Percentiles rank a stretch among this genome's conserved stretches.
These are phyloP conservation scores for Gastrolobium villosum DNA, from an alignment of 306 rosid genomes.

Conservation along the genomic window DNA sequence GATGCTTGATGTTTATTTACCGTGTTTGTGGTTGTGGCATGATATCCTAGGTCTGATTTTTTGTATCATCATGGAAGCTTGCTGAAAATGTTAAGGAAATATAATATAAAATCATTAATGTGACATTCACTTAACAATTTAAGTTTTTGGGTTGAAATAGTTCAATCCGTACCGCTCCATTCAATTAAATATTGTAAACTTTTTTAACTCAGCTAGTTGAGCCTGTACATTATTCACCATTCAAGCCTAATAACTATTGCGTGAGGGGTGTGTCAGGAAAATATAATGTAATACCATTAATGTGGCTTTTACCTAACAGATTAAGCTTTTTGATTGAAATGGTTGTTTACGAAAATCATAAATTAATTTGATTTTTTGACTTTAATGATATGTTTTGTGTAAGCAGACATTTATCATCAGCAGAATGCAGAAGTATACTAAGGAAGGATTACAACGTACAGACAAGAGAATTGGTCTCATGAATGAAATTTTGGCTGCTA, in stretches of 20 bases:
- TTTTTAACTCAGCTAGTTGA: no score
- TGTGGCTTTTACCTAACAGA: no score
- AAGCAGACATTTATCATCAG: constrained; percentile 85
- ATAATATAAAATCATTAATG: no score
- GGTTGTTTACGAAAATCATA: neutral
- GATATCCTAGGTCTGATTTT: constrained; percentile 24
- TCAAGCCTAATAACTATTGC: no score
- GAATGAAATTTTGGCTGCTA: constrained; percentile 98
- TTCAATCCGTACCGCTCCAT: no score
- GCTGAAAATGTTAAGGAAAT: neutral
- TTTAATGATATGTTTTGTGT: constrained; percentile 43
- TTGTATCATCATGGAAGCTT: constrained; percentile 21
- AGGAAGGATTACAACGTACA: constrained; percentile 92
- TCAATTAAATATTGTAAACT: no score
- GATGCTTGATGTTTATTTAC: neutral
- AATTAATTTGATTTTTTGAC: constrained; percentile 42
- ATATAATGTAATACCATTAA: no score
- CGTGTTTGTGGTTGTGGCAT: constrained; percentile 31
- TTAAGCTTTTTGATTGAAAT: no score
- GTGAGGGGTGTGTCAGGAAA: no score
- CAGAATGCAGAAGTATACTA: constrained; percentile 82
- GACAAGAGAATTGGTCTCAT: constrained; percentile 98
- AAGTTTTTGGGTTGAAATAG: no score
- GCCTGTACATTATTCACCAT: no score
- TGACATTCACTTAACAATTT: no score